A percentile compares a stretch with the other conserved stretches of the same genome.
Evolutionary conservation across 345 rosid genomes (phyloP).

Genomic region (Nephelium lappaceum): DNA sequence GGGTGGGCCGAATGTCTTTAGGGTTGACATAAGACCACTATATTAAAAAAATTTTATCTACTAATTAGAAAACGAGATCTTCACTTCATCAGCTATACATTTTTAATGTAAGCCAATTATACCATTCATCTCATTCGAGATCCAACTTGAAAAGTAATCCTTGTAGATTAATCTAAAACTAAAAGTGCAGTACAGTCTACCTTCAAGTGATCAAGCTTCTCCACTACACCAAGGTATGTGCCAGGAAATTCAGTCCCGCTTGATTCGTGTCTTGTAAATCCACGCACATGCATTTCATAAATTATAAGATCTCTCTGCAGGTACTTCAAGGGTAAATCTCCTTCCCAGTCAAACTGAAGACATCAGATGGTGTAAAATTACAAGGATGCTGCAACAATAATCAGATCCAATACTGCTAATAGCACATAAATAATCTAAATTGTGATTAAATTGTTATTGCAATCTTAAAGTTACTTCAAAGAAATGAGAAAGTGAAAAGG

Average conservation of each 20-base stretch:
- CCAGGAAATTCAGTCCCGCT: conserved; percentile 76
- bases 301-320: conserved; percentile 77
- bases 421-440: not conserved
- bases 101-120: not conserved
- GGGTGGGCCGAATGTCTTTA: not conserved
- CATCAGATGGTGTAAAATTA: conserved; percentile 11
- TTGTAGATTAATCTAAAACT: not conserved
- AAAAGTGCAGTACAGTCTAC: conserved; percentile 36
- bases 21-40: not conserved
- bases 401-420: not conserved
- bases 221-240: conserved; percentile 78
- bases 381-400: not conserved
- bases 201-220: conserved; percentile 95
- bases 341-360: conserved; percentile 97
- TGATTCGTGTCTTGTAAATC: conserved; percentile 86
- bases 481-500: not conserved
- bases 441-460: not conserved
- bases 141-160: not conserved
- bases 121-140: not conserved
- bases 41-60: conserved; percentile 3
- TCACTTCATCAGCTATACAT: not conserved
- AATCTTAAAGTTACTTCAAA: not conserved
- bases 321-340: conserved; percentile 80
- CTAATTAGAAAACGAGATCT: not conserved
- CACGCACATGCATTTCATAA: conserved; percentile 96